Percentiles rank a stretch among this genome's conserved stretches.
These are phyloP conservation scores for Fusarium incarnatum DNA, from an alignment of 2,329 filamentous ascomycete species.

Conservation along the genomic window DNA sequence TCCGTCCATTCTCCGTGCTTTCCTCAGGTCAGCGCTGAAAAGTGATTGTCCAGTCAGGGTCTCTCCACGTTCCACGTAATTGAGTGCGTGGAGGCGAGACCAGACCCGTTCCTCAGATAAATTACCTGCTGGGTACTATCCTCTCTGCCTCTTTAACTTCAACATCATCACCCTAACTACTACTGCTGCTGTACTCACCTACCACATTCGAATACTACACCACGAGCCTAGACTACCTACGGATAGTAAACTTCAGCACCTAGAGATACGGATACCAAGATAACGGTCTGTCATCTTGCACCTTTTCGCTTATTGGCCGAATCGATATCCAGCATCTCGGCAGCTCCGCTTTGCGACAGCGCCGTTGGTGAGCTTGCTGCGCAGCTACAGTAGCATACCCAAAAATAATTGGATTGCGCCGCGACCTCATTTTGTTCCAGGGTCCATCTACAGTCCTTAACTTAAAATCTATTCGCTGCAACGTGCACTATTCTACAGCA, in stretches of 20 bases:
- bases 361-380: constrained; percentile 35
- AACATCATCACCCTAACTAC: constrained; percentile 14
- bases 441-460: constrained; percentile 28
- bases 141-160: neutral
- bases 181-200: neutral
- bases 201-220: constrained; percentile 3
- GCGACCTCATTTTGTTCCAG: constrained; percentile 32
- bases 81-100: constrained; percentile 18
- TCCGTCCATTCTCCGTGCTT: constrained; percentile 16
- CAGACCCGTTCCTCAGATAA: constrained; percentile 1
- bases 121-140: neutral
- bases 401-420: constrained; percentile 34
- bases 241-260: constrained; percentile 1
- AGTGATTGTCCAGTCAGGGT: constrained; percentile 21
- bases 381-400: constrained; percentile 22
- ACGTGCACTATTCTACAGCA: neutral
- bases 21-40: constrained; percentile 15
- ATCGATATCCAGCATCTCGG: constrained; percentile 16
- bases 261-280: constrained; percentile 5
- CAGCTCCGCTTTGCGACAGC: constrained; percentile 36
- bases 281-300: constrained; percentile 25
- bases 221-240: constrained; percentile 11
- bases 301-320: constrained; percentile 26
- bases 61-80: constrained; percentile 41
- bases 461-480: constrained; percentile 2